A percentile compares a stretch with the other conserved stretches of the same genome.
These are phyloP conservation scores for Phytopythium aichiense DNA, from an alignment of 352 stramenopile genomes.

Conservation along the genomic window DNA sequence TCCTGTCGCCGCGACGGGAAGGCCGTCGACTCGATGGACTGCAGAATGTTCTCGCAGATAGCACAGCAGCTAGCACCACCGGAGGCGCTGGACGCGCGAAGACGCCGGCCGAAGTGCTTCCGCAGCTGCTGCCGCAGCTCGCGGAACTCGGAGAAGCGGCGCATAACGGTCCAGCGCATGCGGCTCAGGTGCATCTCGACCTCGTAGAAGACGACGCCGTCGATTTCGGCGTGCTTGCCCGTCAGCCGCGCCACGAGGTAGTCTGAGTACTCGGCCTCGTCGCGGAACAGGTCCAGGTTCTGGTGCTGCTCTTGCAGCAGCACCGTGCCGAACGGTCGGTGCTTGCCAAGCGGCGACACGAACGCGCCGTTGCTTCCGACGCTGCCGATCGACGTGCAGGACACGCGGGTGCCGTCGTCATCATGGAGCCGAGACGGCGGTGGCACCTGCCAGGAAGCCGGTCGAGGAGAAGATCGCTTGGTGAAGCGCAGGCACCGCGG, in stretches of 20 bases:
- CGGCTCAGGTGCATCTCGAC: conserved; percentile 66
- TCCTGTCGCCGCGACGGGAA: conserved; percentile 48
- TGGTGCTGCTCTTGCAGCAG: conserved; percentile 29
- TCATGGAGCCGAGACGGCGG: not conserved
- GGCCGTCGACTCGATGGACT: conserved; percentile 34
- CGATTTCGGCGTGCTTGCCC: conserved; percentile 38
- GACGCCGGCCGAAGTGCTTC: conserved; percentile 46
- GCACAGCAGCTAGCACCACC: conserved; percentile 15
- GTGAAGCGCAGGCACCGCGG: conserved; percentile 4
- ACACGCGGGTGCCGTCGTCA: not conserved
- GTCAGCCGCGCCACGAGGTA: conserved; percentile 53
- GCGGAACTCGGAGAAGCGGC: conserved; percentile 76
- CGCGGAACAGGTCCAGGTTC: conserved; percentile 51
- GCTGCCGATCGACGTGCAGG: not conserved
- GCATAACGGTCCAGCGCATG: conserved; percentile 49
- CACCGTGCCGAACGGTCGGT: conserved; percentile 22
- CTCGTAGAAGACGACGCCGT: conserved; percentile 64
- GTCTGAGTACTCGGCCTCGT: conserved; percentile 80
- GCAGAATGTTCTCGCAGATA: conserved; percentile 65
- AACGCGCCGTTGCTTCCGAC: not conserved
- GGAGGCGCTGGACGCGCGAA: conserved; percentile 14
- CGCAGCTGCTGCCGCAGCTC: conserved; percentile 49
- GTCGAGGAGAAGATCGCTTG: not conserved
- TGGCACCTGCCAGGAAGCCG: not conserved
- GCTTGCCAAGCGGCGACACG: not conserved